Evolutionary conservation across 2,329 filamentous ascomycete species (phyloP), one percentile per base, ranked within the genome.

Genomic region (Aspergillus hiratsukae): DNA sequence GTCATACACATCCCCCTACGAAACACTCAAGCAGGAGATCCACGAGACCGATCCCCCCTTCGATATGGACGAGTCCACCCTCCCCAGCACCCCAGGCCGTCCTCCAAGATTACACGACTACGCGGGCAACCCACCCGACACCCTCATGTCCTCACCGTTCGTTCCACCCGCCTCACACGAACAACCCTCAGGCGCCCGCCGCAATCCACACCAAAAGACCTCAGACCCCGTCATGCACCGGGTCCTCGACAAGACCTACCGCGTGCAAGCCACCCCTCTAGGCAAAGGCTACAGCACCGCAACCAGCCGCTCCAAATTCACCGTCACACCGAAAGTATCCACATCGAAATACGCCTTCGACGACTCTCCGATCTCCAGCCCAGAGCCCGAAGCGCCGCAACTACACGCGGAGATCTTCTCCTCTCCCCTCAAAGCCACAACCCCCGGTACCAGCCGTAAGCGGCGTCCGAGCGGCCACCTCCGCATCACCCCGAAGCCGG

Each of bases 231-330:
- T 97, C 8, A 82, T 99, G 43, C 93, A 97, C 72, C 89, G 89
- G 57, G 81, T 97, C n/a, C 84, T 96, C 4, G 92, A 97, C 78
- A 97, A 95, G 75, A 97, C 89, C 56, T 99, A 96, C 77, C 90
- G 93, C 31, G 82, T 99, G 25, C 90, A 95, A 73, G 91, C 93
- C 5, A 99, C 94, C 9, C 94, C 94, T 0, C 87, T 94, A 63
- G 87, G 86, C 9, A 77, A 76, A 43, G 76, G 78, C 50, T 68
- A 61, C 56, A 56, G 60, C 23, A 53, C 63, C 40, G 52, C 63
- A 23, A 54, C 66, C 62, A 50, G 67, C 55, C 59, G 68, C 43
- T 64, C 71, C 58, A 71, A 70, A 56, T 71, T 70, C 64, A 65
- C 60, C 23, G 58, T 66, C 35, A 74, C 70, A 0, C 73, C 71